Percentiles rank a stretch among this genome's conserved stretches.
phyloP scores from a whole-genome alignment of 1,284 basidiomycete species.

The Cystobasidium sp. region DNA sequence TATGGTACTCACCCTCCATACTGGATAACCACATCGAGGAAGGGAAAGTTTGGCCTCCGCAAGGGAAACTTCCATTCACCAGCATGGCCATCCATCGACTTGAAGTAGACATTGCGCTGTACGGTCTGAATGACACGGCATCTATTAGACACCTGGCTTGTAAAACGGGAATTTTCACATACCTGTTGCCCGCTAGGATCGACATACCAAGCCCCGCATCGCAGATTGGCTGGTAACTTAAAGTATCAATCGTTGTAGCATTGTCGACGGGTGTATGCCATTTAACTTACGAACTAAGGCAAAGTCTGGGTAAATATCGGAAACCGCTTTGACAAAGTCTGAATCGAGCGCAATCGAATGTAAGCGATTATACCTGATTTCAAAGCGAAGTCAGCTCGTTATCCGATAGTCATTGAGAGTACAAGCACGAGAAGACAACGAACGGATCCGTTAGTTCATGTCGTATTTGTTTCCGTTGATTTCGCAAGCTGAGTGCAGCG shows the following conservation, averaged over 20 bases:
- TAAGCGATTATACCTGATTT: conserved; percentile 73
- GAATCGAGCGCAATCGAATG: conserved; percentile 82
- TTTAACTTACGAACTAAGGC: conserved; percentile 67
- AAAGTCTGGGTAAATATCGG: conserved; percentile 64
- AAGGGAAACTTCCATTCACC: conserved; percentile 86
- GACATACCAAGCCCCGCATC: conserved; percentile 94
- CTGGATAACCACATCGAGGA: conserved; percentile 67
- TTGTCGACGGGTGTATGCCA: background rate
- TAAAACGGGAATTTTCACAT: conserved; percentile 1
- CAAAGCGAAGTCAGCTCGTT: background rate
- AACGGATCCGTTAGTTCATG: conserved; percentile 42
- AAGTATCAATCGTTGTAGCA: conserved; percentile 31
- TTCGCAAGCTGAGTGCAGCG: conserved; percentile 27
- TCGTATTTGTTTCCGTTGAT: conserved; percentile 37
- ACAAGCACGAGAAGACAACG: background rate
- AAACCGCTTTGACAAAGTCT: conserved; percentile 68
- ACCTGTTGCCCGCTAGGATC: conserved; percentile 62
- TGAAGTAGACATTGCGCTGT: conserved; percentile 77
- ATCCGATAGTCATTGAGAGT: background rate
- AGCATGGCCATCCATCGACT: conserved; percentile 93
- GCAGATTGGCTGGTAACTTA: conserved; percentile 72
- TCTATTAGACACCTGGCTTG: background rate
- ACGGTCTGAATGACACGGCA: background rate
- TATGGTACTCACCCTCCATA: conserved; percentile 65
- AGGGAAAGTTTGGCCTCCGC: conserved; percentile 80